phyloP scores from a whole-genome alignment of 164 flowering plant species.

The Litsea cubeba region DNA sequence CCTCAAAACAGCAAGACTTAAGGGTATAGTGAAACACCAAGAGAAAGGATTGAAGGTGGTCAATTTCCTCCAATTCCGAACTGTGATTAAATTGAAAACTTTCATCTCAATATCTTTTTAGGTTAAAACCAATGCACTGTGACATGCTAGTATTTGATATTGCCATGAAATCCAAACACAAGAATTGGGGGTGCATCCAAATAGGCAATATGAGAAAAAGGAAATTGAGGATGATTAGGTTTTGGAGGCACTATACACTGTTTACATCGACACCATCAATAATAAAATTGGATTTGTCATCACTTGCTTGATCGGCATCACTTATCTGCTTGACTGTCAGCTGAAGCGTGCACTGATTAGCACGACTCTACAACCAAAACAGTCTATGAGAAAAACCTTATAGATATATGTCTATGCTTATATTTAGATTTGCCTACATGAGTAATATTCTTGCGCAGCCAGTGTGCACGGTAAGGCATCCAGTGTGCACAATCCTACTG shows the following conservation, averaged over 20 bases:
- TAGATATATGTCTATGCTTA: too few species aligned
- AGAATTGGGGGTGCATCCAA: neutral
- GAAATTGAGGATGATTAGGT: neutral
- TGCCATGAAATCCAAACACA: neutral
- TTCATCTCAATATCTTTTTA: neutral
- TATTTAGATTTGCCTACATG: too few species aligned
- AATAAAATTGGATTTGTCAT: constrained; percentile 53
- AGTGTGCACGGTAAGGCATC: too few species aligned
- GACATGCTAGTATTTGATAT: neutral
- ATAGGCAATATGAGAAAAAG: neutral
- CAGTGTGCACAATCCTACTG: too few species aligned
- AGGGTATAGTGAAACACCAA: neutral
- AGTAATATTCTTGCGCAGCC: too few species aligned
- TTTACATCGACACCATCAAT: constrained; percentile 72
- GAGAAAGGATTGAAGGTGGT: neutral
- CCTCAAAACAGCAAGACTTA: neutral
- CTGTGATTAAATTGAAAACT: too few species aligned
- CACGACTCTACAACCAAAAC: constrained; percentile 54
- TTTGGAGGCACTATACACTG: constrained; percentile 37
- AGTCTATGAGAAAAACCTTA: neutral
- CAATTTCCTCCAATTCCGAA: neutral
- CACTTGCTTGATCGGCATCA: constrained; percentile 38
- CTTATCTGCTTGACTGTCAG: constrained; percentile 81
- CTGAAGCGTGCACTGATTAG: constrained; percentile 56
- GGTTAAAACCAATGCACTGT: neutral